Evolutionary conservation across 768 basidiomycete species (phyloP), one percentile per base, ranked within the genome.

Genomic region (Tulasnella sp.): DNA sequence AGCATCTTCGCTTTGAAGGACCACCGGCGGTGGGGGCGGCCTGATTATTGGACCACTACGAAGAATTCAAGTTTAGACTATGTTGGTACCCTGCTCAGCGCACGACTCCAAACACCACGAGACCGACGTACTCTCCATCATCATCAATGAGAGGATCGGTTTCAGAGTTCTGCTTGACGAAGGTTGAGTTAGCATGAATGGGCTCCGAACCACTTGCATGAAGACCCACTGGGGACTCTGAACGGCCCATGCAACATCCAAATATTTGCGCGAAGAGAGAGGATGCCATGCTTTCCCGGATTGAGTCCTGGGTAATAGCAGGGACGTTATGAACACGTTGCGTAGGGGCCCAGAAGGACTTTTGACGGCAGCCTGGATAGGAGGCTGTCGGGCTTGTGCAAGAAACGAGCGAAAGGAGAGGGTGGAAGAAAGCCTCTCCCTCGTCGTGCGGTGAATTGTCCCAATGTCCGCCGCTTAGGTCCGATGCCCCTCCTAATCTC

Each of bases 351-450:
- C 14, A 68, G 62, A 68, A 68, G 62, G 62, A 27, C 27, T 68
- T 44, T 68, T 68, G 62, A 68, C 62, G 62, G 62, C 62, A 68
- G 62, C 62, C 62, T 68, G 62, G 62, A 68, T 68, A 68, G 62
- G 62, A 68, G 62, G 34, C 62, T 68, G 62, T 68, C 62, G 62
- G 62, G 62, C 62, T 68, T 68, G 62, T 68, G 62, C 62, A 68
- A 68, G 62, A 68, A 68, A 68, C 62, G 27, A 68, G 62, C 62
- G 62, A 68, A 68, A 68, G 62, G 62, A 68, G 62, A 27, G 62
- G 34, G 14, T 68, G 62, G 62, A 34, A 68, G 31, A 34, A 68
- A 68, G 62, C 62, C 62, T 31, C 56, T 58, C 62, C 62, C 62
- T 34, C 62, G 62, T 68, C 62, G 34, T 68, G 62, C 12, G 56